Base-by-base conservation (phyloP, 805 yeast genomes). In the Spathaspora sp. region DNA sequence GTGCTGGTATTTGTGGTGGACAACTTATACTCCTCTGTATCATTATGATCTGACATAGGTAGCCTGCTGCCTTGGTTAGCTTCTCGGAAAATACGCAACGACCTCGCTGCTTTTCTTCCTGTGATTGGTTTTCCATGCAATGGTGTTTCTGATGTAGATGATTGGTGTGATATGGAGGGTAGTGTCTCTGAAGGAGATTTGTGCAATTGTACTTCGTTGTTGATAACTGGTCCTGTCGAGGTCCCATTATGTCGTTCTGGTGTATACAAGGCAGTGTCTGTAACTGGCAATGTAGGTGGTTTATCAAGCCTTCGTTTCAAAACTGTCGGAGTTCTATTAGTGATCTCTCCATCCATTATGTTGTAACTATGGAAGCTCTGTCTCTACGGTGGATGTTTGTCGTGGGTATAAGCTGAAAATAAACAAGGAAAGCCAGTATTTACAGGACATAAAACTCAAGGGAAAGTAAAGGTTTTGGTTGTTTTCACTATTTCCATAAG, bases 91-190 rank as follows among this genome's bases (percentile, higher is more conserved):
- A 83, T 64, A 44, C 86, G 67, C 20, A 83, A 64, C 1, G 85
- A 78, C 48, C 78, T 70, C 11, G 86, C 85, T 0, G 85, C 85
- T 58, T 81, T 81, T 52, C 85, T 67, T 5, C 84, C 84, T 1
- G 82, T 72, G 10, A 55, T 18, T 42, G 31, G 44, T 26, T 42
- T 47, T 5, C 40, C 40, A 10, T 29, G 44, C 20, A 42, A 23
- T 20, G 49, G 29, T 32, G 43, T n/a, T n/a, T 52, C 49, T 16
- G 54, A 23, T 19, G 51, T 40, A n/a, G 51, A 44, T 16, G 46
- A 29, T 32, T 32, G 12, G 18, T 28, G 29, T 23, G 40, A 14
- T 35, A 35, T 35, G 4, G 40, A n/a, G 14, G 32, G 32, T 29
- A 29, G 14, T 29, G 14, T 29, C 14, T 35, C 40, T 35, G 40